Conservation (phyloP, 495 filamentous ascomycete species). For the Trichoderma parareesei region DNA sequence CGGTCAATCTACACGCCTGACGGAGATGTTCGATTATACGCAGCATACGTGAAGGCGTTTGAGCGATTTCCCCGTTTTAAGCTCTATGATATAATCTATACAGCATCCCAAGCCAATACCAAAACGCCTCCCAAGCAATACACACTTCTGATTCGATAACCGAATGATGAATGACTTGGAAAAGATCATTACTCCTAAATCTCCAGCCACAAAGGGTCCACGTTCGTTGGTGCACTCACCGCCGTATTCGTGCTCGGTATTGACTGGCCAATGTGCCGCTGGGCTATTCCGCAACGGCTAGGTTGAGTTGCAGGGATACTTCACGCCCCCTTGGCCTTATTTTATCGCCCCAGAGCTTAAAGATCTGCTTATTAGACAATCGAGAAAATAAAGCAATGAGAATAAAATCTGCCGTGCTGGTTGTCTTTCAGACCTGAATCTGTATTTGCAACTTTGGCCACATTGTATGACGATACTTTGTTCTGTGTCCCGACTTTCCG, state of each 20-base stretch:
- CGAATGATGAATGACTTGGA: neutral
- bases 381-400: neutral
- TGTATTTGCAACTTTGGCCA: too few relatives aligned
- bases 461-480: too few relatives aligned
- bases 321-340: neutral
- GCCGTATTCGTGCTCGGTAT: constrained; percentile 8
- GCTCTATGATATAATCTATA: too few relatives aligned
- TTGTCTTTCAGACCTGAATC: too few relatives aligned
- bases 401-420: too few relatives aligned
- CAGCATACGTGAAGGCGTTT: neutral
- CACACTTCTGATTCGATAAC: neutral
- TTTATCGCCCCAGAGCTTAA: neutral
- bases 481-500: too few relatives aligned
- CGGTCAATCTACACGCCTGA: neutral
- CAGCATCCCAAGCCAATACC: too few relatives aligned
- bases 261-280: neutral
- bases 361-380: neutral
- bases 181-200: neutral
- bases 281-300: neutral
- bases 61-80: neutral
- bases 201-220: neutral
- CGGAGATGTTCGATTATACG: neutral
- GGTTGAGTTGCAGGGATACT: neutral
- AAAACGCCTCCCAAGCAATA: neutral
- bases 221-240: neutral